Conservation (phyloP, 306 rosid species). For the Prunus campanulata region DNA sequence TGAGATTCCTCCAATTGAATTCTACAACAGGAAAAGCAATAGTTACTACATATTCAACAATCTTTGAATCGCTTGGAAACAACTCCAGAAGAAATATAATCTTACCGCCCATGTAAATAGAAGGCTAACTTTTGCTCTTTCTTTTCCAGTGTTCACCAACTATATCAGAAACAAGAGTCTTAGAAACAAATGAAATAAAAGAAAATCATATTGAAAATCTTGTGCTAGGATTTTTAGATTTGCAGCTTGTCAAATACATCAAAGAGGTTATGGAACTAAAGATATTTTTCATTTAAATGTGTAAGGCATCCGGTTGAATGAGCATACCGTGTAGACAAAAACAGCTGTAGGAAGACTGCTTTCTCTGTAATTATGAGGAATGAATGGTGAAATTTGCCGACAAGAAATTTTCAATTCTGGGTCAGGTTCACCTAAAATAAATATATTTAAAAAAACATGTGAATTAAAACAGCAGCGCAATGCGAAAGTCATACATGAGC, state of each 20-base stretch:
- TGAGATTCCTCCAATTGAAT: conserved; percentile 92
- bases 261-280: neutral
- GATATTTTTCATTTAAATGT: neutral
- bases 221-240: neutral
- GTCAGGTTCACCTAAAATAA: conserved; percentile 84
- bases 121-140: conserved; percentile 99
- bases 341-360: conserved; percentile 97
- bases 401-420: conserved; percentile 94
- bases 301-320: neutral
- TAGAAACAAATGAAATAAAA: conserved; percentile 21
- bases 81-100: conserved; percentile 21
- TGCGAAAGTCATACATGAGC: neutral
- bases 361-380: conserved; percentile 90
- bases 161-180: conserved; percentile 41
- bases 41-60: conserved; percentile 26
- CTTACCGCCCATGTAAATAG: conserved; percentile 97
- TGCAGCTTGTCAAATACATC: too few relatives aligned
- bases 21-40: conserved; percentile 53
- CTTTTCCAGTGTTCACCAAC: conserved; percentile 95
- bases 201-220: neutral
- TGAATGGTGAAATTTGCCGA: conserved; percentile 95
- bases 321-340: conserved; percentile 86
- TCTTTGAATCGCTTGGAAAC: conserved; percentile 9
- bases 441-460: neutral
- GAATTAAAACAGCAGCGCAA: conserved; percentile 16